Base-by-base conservation (phyloP, 2,329 filamentous ascomycete species). In the Apiospora saccharicola region DNA sequence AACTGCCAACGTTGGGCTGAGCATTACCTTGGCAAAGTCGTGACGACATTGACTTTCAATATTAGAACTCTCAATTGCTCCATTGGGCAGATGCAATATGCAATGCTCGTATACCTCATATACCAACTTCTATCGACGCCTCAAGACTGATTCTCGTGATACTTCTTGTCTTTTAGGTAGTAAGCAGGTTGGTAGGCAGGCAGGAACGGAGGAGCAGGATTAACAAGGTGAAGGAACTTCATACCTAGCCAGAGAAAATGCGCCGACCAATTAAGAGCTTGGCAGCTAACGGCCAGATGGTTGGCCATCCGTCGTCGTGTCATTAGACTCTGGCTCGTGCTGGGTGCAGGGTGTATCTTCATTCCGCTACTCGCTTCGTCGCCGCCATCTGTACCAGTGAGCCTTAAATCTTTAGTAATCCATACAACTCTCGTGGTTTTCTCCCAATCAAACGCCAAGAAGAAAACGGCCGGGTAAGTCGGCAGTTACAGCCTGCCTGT, bases 181-280 rank as follows among this genome's bases (percentile, higher is more conserved):
- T n/a, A 22, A n/a, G 53, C 22, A 30, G 16, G 30, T 22, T 16
- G 24, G 26, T n/a, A 12, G 51, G 37, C 7, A 41, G 37, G 7
- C 14, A 61, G 53, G 7, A n/a, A 2, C 19, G 34, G 7, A 41
- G 22, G 19, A 64, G 10, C 13, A 68, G 67, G 67, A 68, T 30
- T n/a, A 68, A 46, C 41, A 68, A 68, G 41, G 24, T 68, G 41
- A 68, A 47, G 41, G 43, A 68, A 46, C 12, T 24, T 30, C 19
- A 24, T 19, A 30, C 26, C 26, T 30, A 19, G 14, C 5, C 51
- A 61, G 30, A 3, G 19, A n/a, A 6, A 10, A 37, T 13, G 53
- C 12, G 8, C 19, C 53, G 30, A 37, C 53, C 19, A 37, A 61
- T 24, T 13, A 51, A 6, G 53, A 61, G 19, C 16, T 14, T 34